Evolutionary conservation across 306 rosid species (phyloP).

Genomic region (Vachellia collinsii): DNA sequence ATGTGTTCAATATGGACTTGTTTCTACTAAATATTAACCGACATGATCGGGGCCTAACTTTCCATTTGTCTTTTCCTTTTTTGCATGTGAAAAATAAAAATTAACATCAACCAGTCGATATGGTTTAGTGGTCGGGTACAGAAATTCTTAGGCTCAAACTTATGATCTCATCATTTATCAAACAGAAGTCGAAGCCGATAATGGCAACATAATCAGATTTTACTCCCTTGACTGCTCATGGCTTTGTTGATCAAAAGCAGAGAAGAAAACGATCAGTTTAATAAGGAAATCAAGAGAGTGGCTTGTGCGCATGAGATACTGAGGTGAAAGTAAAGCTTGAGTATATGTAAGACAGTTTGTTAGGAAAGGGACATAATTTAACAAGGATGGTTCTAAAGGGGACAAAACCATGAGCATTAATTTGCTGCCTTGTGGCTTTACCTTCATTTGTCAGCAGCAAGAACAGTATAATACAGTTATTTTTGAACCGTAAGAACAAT

Average conservation of each 20-base stretch:
- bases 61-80: background rate
- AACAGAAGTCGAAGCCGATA: background rate
- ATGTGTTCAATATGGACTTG: background rate
- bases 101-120: background rate
- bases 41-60: constrained; percentile 7
- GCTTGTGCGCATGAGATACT: background rate
- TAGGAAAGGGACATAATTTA: constrained; percentile 61
- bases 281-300: constrained; percentile 2
- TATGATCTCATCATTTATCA: background rate
- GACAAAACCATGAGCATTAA: constrained; percentile 70
- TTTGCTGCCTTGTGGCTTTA: constrained; percentile 49
- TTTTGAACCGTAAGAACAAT: background rate
- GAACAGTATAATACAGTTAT: constrained; percentile 35
- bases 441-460: constrained; percentile 38
- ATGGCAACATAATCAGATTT: constrained; percentile 16
- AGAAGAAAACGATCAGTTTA: constrained; percentile 1
- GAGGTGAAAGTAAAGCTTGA: constrained; percentile 37
- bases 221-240: constrained; percentile 11
- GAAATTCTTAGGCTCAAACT: background rate
- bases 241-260: constrained; percentile 27
- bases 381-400: constrained; percentile 62
- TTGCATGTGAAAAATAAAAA: background rate
- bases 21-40: constrained; percentile 4
- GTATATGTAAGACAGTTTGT: constrained; percentile 44
- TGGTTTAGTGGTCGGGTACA: background rate